These are phyloP conservation scores for Kuraishia hungarica DNA, from an alignment of 805 yeast genomes.

Conservation along the genomic window DNA sequence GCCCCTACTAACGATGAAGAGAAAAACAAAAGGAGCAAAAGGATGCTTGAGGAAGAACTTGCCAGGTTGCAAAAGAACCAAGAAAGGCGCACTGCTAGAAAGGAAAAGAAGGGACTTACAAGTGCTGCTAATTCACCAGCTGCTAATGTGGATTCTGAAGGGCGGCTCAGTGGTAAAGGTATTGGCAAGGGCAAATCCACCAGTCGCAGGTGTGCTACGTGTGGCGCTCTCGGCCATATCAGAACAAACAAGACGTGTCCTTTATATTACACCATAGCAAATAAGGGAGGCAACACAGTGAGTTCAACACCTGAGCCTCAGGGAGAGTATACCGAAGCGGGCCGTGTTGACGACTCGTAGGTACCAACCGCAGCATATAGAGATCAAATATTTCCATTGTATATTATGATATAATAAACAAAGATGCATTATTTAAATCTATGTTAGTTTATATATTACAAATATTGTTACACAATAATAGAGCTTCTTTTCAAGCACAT, in stretches of 20 bases:
- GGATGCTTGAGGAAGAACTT: slow-evolving; percentile 71
- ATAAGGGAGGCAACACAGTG: neutral
- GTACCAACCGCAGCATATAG: neutral
- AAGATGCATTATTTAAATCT: neutral
- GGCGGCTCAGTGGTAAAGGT: slow-evolving; percentile 51
- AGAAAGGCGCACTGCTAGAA: slow-evolving; percentile 53
- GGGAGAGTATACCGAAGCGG: neutral
- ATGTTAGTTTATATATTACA: neutral
- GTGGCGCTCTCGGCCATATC: slow-evolving; percentile 94
- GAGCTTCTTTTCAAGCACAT: neutral
- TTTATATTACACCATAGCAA: slow-evolving; percentile 34
- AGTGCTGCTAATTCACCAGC: slow-evolving; percentile 22
- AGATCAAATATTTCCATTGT: neutral
- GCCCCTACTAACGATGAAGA: slow-evolving; percentile 79
- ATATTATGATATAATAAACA: no score
- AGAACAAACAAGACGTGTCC: slow-evolving; percentile 91
- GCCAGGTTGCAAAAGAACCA: slow-evolving; percentile 78
- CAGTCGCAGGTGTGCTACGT: slow-evolving; percentile 82
- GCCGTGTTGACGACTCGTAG: neutral
- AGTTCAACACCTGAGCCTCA: neutral
- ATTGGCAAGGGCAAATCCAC: slow-evolving; percentile 66
- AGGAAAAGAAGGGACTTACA: slow-evolving; percentile 31
- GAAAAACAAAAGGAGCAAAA: slow-evolving; percentile 67
- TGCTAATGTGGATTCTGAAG: slow-evolving; percentile 25
- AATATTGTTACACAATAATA: neutral